These are phyloP conservation scores for Paratrimastix pyriformis DNA, from an alignment of 78 protist genomes.

Conservation along the genomic window DNA sequence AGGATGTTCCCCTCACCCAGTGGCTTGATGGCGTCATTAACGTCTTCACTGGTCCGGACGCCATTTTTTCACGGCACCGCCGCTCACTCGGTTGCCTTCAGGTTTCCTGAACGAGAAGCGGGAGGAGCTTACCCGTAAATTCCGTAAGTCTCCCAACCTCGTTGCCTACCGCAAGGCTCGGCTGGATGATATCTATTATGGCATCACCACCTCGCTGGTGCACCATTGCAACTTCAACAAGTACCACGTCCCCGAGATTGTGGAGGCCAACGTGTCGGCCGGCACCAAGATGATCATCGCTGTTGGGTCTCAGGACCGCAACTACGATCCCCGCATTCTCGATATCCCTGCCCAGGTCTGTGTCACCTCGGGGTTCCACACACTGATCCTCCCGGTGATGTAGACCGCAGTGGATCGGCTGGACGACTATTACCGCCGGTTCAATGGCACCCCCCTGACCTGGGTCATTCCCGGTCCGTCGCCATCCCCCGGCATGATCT, in stretches of 20 bases:
- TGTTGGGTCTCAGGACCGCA: constrained; percentile 35
- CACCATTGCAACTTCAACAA: constrained; percentile 39
- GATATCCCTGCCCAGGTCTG: constrained; percentile 3
- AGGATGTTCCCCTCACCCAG: constrained; percentile 26
- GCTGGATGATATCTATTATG: constrained; percentile 27
- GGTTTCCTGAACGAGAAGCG: constrained; percentile 3
- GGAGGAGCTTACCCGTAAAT: constrained; percentile 2
- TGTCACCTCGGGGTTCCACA: neutral
- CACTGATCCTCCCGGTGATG: neutral
- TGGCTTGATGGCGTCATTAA: constrained; percentile 36
- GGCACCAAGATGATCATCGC: constrained; percentile 34
- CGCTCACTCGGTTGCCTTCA: too few species aligned
- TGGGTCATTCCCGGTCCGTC: neutral
- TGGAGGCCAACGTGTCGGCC: constrained; percentile 25
- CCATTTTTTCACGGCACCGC: too few species aligned
- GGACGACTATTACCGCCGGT: neutral
- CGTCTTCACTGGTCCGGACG: constrained; percentile 26
- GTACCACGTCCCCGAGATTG: constrained; percentile 20
- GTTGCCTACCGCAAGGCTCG: constrained; percentile 28
- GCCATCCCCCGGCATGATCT: too few species aligned
- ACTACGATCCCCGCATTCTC: constrained; percentile 20
- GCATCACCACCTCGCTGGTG: constrained; percentile 18
- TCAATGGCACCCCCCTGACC: neutral
- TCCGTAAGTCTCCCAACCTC: constrained; percentile 15
- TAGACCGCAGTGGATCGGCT: neutral